Conservation (phyloP, 306 rosid genomes). For the Geum urbanum region DNA sequence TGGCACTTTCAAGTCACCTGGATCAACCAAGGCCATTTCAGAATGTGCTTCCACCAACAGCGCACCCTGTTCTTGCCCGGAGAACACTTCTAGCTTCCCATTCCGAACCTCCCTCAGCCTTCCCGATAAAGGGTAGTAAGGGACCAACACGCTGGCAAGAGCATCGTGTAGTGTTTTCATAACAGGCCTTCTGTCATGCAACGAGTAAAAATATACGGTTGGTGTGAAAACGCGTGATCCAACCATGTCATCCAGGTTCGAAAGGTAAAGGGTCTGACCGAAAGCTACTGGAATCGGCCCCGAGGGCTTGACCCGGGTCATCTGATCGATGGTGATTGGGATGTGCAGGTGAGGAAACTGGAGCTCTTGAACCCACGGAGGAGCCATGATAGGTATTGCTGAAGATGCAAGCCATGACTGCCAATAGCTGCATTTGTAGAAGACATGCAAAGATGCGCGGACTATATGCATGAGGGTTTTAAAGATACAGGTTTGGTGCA, state of each 20-base stretch:
- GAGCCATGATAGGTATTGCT: slow-evolving; percentile 49
- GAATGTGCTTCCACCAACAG: slow-evolving; percentile 69
- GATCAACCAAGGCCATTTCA: slow-evolving; percentile 39
- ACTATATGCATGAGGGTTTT: slow-evolving; percentile 26
- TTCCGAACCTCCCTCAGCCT: slow-evolving; percentile 64
- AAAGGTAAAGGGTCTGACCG: slow-evolving; percentile 59
- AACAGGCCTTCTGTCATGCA: slow-evolving; percentile 29
- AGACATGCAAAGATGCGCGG: slow-evolving; percentile 68
- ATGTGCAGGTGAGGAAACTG: slow-evolving; percentile 47
- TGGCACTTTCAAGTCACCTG: slow-evolving; percentile 70
- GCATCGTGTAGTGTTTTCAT: slow-evolving; percentile 40
- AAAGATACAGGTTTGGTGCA: slow-evolving; percentile 39
- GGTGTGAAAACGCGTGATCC: slow-evolving; percentile 88
- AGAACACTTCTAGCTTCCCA: slow-evolving; percentile 77
- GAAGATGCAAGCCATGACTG: slow-evolving; percentile 26
- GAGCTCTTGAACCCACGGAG: slow-evolving; percentile 81
- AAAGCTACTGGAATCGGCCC: slow-evolving; percentile 35
- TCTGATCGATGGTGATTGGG: slow-evolving; percentile 38
- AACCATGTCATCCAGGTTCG: slow-evolving; percentile 72
- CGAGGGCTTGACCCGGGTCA: slow-evolving; percentile 45
- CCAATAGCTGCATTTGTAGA: slow-evolving; percentile 57
- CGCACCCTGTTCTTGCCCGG: slow-evolving; percentile 66
- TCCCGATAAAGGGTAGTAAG: slow-evolving; percentile 82
- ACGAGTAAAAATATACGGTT: slow-evolving; percentile 60
- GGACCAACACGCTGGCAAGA: slow-evolving; percentile 70